phyloP scores from a whole-genome alignment of 2,329 filamentous ascomycete species.

The Knoxdaviesia capensis region DNA sequence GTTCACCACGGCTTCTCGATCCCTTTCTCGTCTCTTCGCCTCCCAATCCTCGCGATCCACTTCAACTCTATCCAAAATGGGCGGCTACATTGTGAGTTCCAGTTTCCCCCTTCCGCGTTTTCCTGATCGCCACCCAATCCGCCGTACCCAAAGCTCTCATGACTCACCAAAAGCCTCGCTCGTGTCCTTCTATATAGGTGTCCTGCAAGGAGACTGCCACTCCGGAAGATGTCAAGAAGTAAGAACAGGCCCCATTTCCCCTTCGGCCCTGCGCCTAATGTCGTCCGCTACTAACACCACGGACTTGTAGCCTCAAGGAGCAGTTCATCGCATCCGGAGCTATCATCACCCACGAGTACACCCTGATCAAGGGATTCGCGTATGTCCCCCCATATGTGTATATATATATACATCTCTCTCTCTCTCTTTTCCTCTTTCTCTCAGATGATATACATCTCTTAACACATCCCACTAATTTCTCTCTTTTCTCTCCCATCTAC shows the following conservation, averaged over 20 bases:
- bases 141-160: not conserved
- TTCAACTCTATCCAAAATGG: slow-evolving; percentile 19
- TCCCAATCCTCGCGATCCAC: not conserved
- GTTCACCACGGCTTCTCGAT: not conserved
- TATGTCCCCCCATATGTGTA: slow-evolving; percentile 38
- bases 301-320: slow-evolving; percentile 47
- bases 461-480: no score
- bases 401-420: no score
- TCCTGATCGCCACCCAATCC: slow-evolving; percentile 5
- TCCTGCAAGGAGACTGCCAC: slow-evolving; percentile 56
- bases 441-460: no score
- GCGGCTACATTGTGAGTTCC: slow-evolving; percentile 31
- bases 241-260: slow-evolving; percentile 10
- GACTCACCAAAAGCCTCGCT: no score
- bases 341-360: slow-evolving; percentile 68
- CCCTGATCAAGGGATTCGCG: slow-evolving; percentile 82
- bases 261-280: not conserved
- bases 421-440: no score
- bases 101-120: not conserved
- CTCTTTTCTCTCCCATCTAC: not conserved
- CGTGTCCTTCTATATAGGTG: slow-evolving; percentile 34
- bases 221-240: slow-evolving; percentile 47
- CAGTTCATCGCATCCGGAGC: slow-evolving; percentile 57
- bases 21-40: not conserved
- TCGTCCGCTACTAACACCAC: not conserved